Conservation (phyloP, 352 stramenopile genomes). For the Thraustochytrium striatum region DNA sequence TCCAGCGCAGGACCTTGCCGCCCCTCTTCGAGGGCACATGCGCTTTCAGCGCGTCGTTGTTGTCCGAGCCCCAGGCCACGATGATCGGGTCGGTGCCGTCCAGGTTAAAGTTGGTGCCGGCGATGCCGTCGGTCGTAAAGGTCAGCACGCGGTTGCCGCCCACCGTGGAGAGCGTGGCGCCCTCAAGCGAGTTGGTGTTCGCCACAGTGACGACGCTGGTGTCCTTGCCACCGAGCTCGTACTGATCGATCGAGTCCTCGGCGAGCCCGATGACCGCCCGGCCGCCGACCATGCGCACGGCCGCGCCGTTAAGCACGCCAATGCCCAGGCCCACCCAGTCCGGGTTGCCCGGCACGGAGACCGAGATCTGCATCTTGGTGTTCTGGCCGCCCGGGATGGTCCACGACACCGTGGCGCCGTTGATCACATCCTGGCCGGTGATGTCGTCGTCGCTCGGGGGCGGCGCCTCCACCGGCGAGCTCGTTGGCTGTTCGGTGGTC, state of each 20-base stretch:
- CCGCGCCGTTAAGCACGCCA: no score
- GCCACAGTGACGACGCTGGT: neutral
- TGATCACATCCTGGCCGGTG: no score
- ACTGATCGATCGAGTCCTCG: neutral
- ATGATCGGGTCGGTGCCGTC: neutral
- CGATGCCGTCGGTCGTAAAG: neutral
- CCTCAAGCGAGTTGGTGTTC: neutral
- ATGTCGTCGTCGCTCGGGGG: no score
- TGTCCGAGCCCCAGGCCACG: neutral
- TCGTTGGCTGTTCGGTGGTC: no score
- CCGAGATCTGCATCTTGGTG: no score
- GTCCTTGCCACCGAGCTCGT: neutral
- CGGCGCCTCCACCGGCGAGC: no score
- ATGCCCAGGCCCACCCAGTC: no score
- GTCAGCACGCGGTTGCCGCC: neutral
- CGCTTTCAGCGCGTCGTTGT: no score
- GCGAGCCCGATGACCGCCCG: neutral
- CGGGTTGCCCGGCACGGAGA: no score
- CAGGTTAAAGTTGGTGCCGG: neutral
- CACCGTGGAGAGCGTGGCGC: neutral
- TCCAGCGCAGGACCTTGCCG: no score
- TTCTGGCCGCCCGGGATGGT: no score
- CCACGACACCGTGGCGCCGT: no score
- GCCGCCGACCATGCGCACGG: neutral
- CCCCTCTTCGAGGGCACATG: neutral